Base-by-base conservation (phyloP, 805 yeast species). In the Candida cerambycidarum region DNA sequence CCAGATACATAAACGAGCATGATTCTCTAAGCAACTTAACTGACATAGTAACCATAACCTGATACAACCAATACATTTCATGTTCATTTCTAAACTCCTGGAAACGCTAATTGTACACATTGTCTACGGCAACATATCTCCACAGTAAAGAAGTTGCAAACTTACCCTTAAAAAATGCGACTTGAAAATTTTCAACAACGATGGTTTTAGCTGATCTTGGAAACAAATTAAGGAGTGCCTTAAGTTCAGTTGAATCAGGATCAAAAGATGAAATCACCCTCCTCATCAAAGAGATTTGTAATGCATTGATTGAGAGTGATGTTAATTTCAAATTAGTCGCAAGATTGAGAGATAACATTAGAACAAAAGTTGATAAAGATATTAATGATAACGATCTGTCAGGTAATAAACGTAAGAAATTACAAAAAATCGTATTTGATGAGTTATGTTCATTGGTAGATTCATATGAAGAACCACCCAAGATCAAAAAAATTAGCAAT, bases 401-500 rank as follows among this genome's bases (percentile, higher is more conserved):
- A n/a, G 70, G 74, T 32, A 71, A 78, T 29, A 89, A 88, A 61
- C 84, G 88, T 54, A 88, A 87, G 64, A 82, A 85, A 58, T 61
- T 89, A 13, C 98, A 93, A 59, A 92, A 92, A 63, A 85, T 95
- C 13, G 95, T 93, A 32, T 93, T 85, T 65, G 99, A 93, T 59
- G 97, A 93, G 67, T 75, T 93, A 32, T 86, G 90, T 56, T 80
- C 78, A 5, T 73, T 93, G 30, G 96, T 93, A 17, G 97, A 90
- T 57, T 84, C 86, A 8, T 70, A 74, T 48, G 69, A 67, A 49
- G 74, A 68, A 45, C 75, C 74, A 2, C 92, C 81, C 59, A 85
- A 85, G 65, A 98, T 97, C 31, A 85, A 85, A 69, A 90, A 90
- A 71, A 82, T 89, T 55, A 45, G 48, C 50, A 38, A 50, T 4